These are phyloP conservation scores for Purpureocillium takamizusanense DNA, from an alignment of 2,329 filamentous ascomycete genomes.

Conservation along the genomic window DNA sequence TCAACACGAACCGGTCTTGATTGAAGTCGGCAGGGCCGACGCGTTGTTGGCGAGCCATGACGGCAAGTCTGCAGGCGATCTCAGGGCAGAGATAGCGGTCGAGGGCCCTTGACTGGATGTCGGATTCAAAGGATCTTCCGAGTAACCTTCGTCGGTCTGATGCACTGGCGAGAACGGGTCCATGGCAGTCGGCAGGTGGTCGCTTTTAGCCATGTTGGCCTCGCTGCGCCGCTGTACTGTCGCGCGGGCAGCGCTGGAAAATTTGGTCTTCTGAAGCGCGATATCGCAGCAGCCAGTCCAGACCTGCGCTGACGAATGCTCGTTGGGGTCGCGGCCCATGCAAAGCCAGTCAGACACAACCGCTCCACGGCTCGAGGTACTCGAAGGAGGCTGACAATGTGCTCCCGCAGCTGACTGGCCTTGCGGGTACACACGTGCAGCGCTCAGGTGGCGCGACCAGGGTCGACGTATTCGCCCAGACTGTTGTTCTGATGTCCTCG, in stretches of 20 bases:
- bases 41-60: constrained; percentile 42
- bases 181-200: constrained; percentile 21
- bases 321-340: no score
- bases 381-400: no score
- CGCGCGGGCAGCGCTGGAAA: neutral
- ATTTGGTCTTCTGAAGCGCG: neutral
- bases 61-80: constrained; percentile 34
- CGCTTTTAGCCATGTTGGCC: constrained; percentile 17
- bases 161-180: constrained; percentile 41
- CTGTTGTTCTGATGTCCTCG: no score
- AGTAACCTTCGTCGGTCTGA: constrained; percentile 78
- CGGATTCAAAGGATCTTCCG: constrained; percentile 58
- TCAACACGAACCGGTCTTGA: constrained; percentile 37
- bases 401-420: no score
- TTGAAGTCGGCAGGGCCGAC: constrained; percentile 35
- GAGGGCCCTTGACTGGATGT: constrained; percentile 22
- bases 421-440: no score
- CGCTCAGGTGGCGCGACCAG: no score
- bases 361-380: no score
- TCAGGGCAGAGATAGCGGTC: constrained; percentile 22
- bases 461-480: no score
- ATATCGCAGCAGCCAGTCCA: no score
- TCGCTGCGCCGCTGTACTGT: neutral
- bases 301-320: neutral
- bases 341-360: no score